Percentiles rank a stretch among this genome's conserved stretches.
These are phyloP conservation scores for Nidularia pulvinata DNA, from an alignment of 768 basidiomycete species.

Conservation along the genomic window DNA sequence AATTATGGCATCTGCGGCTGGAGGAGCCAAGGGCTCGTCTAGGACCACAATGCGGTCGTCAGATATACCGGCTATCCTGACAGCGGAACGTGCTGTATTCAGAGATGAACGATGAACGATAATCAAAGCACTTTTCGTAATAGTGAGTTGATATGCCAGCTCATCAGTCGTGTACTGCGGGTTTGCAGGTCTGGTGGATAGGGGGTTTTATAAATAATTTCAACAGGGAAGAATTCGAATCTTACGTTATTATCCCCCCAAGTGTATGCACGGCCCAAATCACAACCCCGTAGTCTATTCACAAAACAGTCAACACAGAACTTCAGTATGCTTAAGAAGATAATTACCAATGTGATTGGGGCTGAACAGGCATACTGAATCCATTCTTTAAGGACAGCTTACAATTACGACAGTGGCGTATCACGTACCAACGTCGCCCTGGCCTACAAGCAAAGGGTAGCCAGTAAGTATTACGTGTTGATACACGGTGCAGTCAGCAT, in stretches of 20 bases:
- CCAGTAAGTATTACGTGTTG: too few species aligned
- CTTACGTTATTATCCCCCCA: conserved; percentile 60
- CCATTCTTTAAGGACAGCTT: background rate
- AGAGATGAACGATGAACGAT: conserved; percentile 46
- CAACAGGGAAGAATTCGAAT: background rate
- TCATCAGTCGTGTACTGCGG: conserved; percentile 60
- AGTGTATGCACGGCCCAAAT: conserved; percentile 63
- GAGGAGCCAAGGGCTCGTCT: conserved; percentile 14
- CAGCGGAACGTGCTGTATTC: conserved; percentile 41
- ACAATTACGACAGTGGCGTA: background rate
- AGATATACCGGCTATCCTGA: conserved; percentile 33
- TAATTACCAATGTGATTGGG: conserved; percentile 59
- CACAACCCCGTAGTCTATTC: conserved; percentile 49
- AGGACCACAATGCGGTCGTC: conserved; percentile 40
- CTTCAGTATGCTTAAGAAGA: background rate
- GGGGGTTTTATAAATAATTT: conserved; percentile 7
- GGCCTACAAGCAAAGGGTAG: too few species aligned
- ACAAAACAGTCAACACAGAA: background rate
- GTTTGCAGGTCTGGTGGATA: conserved; percentile 51
- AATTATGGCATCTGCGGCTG: conserved; percentile 4
- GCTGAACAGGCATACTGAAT: conserved; percentile 59
- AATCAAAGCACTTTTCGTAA: conserved; percentile 45
- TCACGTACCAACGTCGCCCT: conserved; percentile 50
- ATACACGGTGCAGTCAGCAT: too few species aligned
- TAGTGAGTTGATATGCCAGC: conserved; percentile 53